phyloP scores from a whole-genome alignment of 78 protist species.

The Dictyostelium capitatum region DNA sequence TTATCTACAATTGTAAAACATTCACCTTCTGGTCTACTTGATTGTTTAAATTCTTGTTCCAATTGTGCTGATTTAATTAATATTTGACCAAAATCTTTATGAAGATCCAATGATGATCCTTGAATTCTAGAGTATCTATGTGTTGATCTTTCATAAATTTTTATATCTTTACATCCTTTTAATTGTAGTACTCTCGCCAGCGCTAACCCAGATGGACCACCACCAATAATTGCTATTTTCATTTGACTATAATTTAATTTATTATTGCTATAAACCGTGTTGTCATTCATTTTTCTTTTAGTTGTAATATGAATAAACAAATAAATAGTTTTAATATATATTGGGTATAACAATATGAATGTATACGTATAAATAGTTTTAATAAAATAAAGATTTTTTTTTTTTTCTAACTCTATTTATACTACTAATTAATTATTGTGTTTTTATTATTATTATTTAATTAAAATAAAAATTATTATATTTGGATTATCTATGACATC shows the following conservation, averaged over 20 bases:
- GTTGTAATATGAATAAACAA: no score
- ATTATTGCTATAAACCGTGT: no score
- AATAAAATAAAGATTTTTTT: no score
- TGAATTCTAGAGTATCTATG: constrained; percentile 8
- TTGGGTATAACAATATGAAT: no score
- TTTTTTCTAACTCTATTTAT: no score
- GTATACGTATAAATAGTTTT: no score
- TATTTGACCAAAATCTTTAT: constrained; percentile 29
- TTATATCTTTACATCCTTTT: constrained; percentile 17
- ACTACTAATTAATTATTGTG: no score
- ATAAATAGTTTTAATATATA: no score
- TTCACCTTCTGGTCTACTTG: constrained; percentile 32
- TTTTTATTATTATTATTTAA: no score
- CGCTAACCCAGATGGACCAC: constrained; percentile 32
- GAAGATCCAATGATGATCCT: constrained; percentile 49
- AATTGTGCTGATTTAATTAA: neutral
- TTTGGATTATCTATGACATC: no score
- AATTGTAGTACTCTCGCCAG: constrained; percentile 5
- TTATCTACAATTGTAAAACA: constrained; percentile 6
- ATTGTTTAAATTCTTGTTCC: neutral
- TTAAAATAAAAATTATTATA: no score
- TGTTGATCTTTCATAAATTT: constrained; percentile 33
- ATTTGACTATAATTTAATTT: neutral
- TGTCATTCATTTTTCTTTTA: no score
- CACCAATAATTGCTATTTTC: constrained; percentile 52